Percentiles rank a stretch among this genome's conserved stretches.
Conservation (phyloP, 2,329 filamentous ascomycete genomes). For the Aureobasidium uvarum region DNA sequence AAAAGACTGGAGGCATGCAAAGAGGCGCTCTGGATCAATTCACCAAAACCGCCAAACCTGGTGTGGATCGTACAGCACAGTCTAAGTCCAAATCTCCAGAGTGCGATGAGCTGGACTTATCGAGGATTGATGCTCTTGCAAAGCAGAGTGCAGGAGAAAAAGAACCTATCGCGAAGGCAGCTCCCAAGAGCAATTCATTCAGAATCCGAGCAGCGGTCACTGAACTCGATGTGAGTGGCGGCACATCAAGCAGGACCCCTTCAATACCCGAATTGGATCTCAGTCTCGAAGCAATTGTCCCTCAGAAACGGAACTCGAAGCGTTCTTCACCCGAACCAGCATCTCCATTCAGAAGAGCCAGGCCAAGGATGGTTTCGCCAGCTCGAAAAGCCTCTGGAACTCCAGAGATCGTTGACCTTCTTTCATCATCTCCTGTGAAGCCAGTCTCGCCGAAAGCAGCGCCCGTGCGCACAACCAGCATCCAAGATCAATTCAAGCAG, state of each 20-base stretch:
- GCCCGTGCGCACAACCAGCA: background rate
- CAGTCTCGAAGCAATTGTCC: constrained; percentile 9
- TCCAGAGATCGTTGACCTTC: constrained; percentile 34
- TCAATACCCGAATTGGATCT: constrained; percentile 24
- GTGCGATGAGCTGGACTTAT: constrained; percentile 24
- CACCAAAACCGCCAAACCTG: constrained; percentile 29
- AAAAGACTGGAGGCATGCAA: constrained; percentile 29
- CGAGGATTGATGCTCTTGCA: constrained; percentile 10
- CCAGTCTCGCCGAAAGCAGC: background rate
- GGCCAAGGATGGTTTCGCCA: constrained; percentile 32
- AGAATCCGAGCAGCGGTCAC: background rate
- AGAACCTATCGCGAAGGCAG: background rate
- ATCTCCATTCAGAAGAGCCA: constrained; percentile 32
- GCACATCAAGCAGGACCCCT: background rate
- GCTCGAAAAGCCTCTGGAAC: constrained; percentile 31
- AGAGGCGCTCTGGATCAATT: constrained; percentile 30
- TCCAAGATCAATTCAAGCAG: constrained; percentile 26
- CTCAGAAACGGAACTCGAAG: constrained; percentile 9
- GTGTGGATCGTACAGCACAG: constrained; percentile 4
- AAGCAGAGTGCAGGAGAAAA: background rate
- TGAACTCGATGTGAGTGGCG: constrained; percentile 5
- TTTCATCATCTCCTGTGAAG: constrained; percentile 34
- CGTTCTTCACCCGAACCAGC: constrained; percentile 31
- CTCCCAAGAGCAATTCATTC: background rate
- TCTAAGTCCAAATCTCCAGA: constrained; percentile 11